A percentile compares a stretch with the other conserved stretches of the same genome.
Conservation (phyloP, 371 early-diverging fungal species). For the Apophysomyces elegans region DNA sequence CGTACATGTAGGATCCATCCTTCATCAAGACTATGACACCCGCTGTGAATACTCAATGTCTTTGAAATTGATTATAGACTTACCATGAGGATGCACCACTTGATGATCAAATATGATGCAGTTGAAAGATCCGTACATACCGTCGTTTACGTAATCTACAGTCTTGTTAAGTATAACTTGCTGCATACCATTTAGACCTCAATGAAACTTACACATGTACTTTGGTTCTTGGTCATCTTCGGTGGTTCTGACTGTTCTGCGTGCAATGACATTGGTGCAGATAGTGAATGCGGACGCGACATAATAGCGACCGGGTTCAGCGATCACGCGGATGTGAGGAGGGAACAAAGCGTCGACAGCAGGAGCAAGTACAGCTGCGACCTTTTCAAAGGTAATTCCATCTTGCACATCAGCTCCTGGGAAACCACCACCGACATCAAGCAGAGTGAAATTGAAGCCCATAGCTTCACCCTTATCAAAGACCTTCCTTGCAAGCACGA, state of each 20-base stretch:
- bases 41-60: constrained; percentile 8
- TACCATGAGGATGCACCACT: constrained; percentile 72
- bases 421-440: constrained; percentile 98
- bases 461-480: constrained; percentile 82
- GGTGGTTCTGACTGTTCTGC: constrained; percentile 68
- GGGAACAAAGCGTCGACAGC: constrained; percentile 82
- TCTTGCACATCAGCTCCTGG: constrained; percentile 83
- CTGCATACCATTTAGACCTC: not conserved
- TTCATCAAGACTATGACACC: constrained; percentile 24
- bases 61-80: constrained; percentile 49
- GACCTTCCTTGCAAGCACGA: constrained; percentile 79
- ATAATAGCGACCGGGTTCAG: constrained; percentile 98
- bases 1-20: constrained; percentile 17
- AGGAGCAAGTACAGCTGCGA: constrained; percentile 82
- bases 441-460: constrained; percentile 80
- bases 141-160: constrained; percentile 93
- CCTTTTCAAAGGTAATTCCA: constrained; percentile 82
- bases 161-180: not conserved
- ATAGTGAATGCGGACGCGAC: constrained; percentile 93
- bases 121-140: constrained; percentile 98
- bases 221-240: constrained; percentile 55
- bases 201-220: constrained; percentile 77
- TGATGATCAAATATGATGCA: constrained; percentile 97
- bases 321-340: constrained; percentile 82
- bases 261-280: constrained; percentile 90